These are phyloP conservation scores for Glarea lozoyensis DNA, from an alignment of 495 filamentous ascomycete species.

Conservation along the genomic window DNA sequence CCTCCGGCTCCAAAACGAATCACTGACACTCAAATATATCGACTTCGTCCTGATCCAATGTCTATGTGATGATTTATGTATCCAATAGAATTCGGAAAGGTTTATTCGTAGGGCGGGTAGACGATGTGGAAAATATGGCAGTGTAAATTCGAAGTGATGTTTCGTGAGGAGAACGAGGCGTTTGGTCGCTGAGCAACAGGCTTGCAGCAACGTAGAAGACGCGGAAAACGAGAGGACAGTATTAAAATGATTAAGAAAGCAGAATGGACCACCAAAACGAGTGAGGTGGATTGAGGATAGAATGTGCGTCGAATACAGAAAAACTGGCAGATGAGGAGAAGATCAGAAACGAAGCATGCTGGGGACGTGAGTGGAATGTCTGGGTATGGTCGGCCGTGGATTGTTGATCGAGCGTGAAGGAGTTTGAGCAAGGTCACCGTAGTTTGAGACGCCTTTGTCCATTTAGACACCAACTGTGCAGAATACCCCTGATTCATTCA, in stretches of 20 bases:
- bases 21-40: slow-evolving; percentile 8
- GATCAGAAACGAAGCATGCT: slow-evolving; percentile 3
- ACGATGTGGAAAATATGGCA: background rate
- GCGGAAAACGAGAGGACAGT: slow-evolving; percentile 10
- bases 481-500: too few species aligned
- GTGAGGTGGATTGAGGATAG: slow-evolving; percentile 28
- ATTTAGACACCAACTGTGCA: too few species aligned
- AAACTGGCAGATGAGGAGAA: slow-evolving; percentile 23
- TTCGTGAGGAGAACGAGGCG: slow-evolving; percentile 4
- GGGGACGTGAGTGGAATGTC: background rate
- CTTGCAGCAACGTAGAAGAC: background rate
- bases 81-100: too few species aligned
- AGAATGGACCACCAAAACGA: slow-evolving; percentile 40
- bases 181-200: background rate
- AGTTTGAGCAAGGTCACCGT: too few species aligned
- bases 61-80: too few species aligned
- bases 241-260: slow-evolving; percentile 24
- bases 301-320: slow-evolving; percentile 15
- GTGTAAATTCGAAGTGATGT: background rate
- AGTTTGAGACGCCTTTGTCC: too few species aligned
- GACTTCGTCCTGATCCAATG: background rate
- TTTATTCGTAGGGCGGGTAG: too few species aligned
- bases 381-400: background rate
- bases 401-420: background rate
- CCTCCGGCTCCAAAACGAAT: slow-evolving; percentile 7